Percentiles rank a stretch among this genome's conserved stretches.
These are phyloP conservation scores for Silene uniflora DNA, from an alignment of 148 eudicot genomes.

Conservation along the genomic window DNA sequence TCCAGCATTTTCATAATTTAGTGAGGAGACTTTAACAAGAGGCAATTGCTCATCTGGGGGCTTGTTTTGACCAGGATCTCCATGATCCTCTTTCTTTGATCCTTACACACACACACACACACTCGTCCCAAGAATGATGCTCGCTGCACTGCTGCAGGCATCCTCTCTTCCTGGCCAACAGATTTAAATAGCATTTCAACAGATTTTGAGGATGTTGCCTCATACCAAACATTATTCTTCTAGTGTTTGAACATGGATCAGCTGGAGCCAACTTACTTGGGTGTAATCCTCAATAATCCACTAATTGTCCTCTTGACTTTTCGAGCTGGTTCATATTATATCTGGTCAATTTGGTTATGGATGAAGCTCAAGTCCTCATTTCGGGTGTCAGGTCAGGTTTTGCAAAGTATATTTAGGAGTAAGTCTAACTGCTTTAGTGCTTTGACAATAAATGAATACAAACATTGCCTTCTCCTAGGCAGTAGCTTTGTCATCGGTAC, in stretches of 20 bases:
- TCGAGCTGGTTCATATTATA: too few relatives aligned
- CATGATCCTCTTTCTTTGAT: constrained; percentile 33
- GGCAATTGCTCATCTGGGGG: constrained; percentile 15
- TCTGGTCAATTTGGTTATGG: too few relatives aligned
- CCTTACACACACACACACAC: constrained; percentile 35
- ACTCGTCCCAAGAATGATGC: constrained; percentile 40
- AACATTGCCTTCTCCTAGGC: too few relatives aligned
- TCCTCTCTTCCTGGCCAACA: constrained; percentile 86
- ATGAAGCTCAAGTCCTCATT: too few relatives aligned
- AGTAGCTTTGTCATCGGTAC: too few relatives aligned
- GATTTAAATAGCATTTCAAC: constrained; percentile 92
- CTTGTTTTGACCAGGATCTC: constrained; percentile 21
- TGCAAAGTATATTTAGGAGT: too few relatives aligned
- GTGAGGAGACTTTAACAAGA: constrained; percentile 25
- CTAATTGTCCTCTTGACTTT: constrained; percentile 80
- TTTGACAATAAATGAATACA: too few relatives aligned
- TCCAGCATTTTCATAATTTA: constrained; percentile 24
- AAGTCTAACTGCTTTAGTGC: too few relatives aligned
- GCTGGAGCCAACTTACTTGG: constrained; percentile 66
- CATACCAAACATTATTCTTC: constrained; percentile 93
- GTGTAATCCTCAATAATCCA: constrained; percentile 98
- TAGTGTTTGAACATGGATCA: constrained; percentile 67
- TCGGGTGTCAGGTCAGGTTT: too few relatives aligned
- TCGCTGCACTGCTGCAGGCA: constrained; percentile 41
- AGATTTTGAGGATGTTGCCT: constrained; percentile 95